Evolutionary conservation across 768 basidiomycete species (phyloP), one percentile per base, ranked within the genome.

Genomic region (Agaricus sinodeliciosus): DNA sequence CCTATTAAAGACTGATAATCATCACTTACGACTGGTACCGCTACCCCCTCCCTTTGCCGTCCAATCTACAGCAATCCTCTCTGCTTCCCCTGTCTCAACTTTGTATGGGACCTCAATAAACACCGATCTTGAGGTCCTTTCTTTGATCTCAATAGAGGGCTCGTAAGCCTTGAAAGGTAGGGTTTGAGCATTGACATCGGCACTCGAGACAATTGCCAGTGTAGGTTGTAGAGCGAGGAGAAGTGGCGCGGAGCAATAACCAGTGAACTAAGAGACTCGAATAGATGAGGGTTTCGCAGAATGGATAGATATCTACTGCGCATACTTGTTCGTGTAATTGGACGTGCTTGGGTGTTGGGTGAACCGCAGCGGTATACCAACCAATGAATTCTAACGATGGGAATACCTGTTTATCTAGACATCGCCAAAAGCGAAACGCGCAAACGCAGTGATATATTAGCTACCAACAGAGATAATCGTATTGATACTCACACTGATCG

Each of bases 51-150:
- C 89, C 65, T 84, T 82, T 22, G 90, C 88, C 2, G 90, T 90
- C 79, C 92, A 95, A 65, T 98, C 95, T 0, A 99, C 96, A 5
- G 96, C 96, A 57, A 99, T 97, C 36, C 96, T 84, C 66, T 99
- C 96, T 13, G 96, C 96, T 70, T 99, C 96, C 31, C 95, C 96
- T 0, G 95, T 97, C 68, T 97, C 95, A 15, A 99, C 87, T 46
- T 81, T 85, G 69, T 85, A 98, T 3, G 86, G 72, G 1, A 86
- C 90, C 62, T 92, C 87, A 42, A 95, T 82, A 61, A 90, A 95
- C 9, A 87, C 84, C 1, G 84, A 81, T 49, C 85, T 82, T 48
- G 85, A 82, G 63, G 75, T 84, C 43, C 87, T 79, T 57, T 90
- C 89, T 51, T 82, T 78, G 40, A 94, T 85, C 65, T 94, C 92